phyloP scores from a whole-genome alignment of 139 green algal genomes.

The Coelastrella sp. region DNA sequence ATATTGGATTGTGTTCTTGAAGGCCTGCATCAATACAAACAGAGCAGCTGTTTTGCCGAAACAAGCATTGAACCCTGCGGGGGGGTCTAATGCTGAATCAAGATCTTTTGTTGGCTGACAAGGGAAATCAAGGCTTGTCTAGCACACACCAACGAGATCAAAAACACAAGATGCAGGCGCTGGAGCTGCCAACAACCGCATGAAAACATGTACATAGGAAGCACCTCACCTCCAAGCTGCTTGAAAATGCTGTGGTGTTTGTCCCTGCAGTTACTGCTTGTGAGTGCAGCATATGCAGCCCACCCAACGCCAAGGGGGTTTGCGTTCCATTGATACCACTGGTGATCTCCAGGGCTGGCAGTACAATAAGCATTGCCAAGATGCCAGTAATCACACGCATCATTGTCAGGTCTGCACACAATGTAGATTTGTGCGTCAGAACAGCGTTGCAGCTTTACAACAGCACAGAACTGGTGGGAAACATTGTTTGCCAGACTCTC shows the following conservation, averaged over 20 bases:
- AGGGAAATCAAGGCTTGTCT: too few species aligned
- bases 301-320: conserved; percentile 66
- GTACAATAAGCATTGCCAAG: conserved; percentile 87
- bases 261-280: conserved; percentile 55
- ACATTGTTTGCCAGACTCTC: too few species aligned
- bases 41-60: not conserved
- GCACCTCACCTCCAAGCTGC: conserved; percentile 17
- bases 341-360: conserved; percentile 85
- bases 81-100: too few species aligned
- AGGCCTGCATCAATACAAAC: conserved; percentile 56
- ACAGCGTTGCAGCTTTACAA: too few species aligned
- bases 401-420: conserved; percentile 84
- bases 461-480: too few species aligned
- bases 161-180: too few species aligned
- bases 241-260: conserved; percentile 57
- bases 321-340: conserved; percentile 77
- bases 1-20: conserved; percentile 65
- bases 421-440: too few species aligned
- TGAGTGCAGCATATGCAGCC: conserved; percentile 86
- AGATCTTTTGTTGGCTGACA: too few species aligned
- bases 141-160: too few species aligned
- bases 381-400: conserved; percentile 86
- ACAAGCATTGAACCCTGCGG: too few species aligned
- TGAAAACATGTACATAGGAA: too few species aligned
- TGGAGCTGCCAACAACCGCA: too few species aligned